Evolutionary conservation across 176 grass and related monocot genomes (phyloP).

Genomic region (Coix lacrymajobi): DNA sequence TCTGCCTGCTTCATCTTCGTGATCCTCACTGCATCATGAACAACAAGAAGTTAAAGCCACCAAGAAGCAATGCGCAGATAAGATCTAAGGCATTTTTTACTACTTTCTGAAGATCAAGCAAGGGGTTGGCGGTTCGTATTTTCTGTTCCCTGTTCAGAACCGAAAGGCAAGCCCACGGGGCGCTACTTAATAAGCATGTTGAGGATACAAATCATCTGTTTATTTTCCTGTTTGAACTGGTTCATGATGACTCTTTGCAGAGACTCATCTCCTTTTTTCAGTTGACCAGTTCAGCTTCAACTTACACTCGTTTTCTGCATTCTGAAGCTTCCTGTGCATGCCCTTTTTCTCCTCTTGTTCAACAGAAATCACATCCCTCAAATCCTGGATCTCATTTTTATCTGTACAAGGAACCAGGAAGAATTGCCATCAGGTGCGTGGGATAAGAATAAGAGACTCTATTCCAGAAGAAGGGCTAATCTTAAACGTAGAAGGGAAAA

Average conservation of each 20-base stretch:
- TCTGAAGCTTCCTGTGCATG: slow-evolving; percentile 61
- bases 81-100: background rate
- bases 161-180: background rate
- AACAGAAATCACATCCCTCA: slow-evolving; percentile 60
- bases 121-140: background rate
- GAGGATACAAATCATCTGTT: background rate
- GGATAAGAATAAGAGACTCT: background rate
- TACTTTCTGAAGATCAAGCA: background rate
- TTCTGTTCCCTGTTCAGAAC: background rate
- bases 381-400: slow-evolving; percentile 61
- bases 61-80: background rate
- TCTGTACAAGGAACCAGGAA: slow-evolving; percentile 32
- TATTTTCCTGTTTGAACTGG: background rate
- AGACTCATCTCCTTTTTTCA: background rate
- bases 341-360: slow-evolving; percentile 85
- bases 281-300: background rate
- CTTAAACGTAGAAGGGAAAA: background rate
- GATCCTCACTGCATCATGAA: slow-evolving; percentile 47
- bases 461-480: background rate
- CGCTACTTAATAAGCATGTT: background rate
- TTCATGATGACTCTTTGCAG: background rate
- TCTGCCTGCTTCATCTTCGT: slow-evolving; percentile 60
- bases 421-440: background rate
- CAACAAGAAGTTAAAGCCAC: background rate
- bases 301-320: slow-evolving; percentile 73